Percentiles rank a stretch among this genome's conserved stretches.
Conservation (phyloP, 1,284 basidiomycete genomes). For the Earliella scabrosa region DNA sequence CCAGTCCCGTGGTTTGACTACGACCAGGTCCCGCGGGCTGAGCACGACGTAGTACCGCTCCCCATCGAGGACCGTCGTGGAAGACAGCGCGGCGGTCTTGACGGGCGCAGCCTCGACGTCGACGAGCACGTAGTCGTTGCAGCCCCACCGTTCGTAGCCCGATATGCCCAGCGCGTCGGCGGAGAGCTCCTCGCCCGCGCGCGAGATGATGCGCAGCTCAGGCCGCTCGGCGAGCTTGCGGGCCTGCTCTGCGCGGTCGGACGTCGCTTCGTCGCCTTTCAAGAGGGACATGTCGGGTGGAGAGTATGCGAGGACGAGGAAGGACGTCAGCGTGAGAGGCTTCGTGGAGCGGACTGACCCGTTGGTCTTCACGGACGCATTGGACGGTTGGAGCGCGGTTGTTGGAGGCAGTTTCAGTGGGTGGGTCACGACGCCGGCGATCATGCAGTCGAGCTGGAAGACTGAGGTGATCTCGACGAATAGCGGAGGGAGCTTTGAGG, state of each 20-base stretch:
- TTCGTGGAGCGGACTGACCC: slow-evolving; percentile 25
- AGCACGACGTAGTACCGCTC: slow-evolving; percentile 75
- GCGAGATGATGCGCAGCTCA: slow-evolving; percentile 91
- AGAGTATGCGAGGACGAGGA: slow-evolving; percentile 86
- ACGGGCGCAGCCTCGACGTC: slow-evolving; percentile 37
- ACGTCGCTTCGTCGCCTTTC: slow-evolving; percentile 66
- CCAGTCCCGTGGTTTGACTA: slow-evolving; percentile 86
- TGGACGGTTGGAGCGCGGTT: slow-evolving; percentile 16
- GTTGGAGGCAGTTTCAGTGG: slow-evolving; percentile 45
- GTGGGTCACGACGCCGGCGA: slow-evolving; percentile 89
- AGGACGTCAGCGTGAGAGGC: slow-evolving; percentile 57
- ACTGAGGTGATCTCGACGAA: slow-evolving; percentile 89
- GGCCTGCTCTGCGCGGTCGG: slow-evolving; percentile 73
- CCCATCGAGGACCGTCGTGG: slow-evolving; percentile 32
- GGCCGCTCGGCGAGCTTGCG: slow-evolving; percentile 87
- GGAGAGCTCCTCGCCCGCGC: slow-evolving; percentile 87
- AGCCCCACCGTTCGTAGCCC: slow-evolving; percentile 84
- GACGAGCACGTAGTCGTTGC: slow-evolving; percentile 89
- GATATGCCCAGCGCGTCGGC: slow-evolving; percentile 85
- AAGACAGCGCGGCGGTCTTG: slow-evolving; percentile 19
- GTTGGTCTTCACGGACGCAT: slow-evolving; percentile 27
- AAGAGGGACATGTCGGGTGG: slow-evolving; percentile 67
- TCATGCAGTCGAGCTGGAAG: slow-evolving; percentile 96
- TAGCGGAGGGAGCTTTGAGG: slow-evolving; percentile 55
- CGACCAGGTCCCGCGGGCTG: slow-evolving; percentile 85